Conservation (phyloP, 2,329 filamentous ascomycete genomes). For the Microcyclosporella mali region DNA sequence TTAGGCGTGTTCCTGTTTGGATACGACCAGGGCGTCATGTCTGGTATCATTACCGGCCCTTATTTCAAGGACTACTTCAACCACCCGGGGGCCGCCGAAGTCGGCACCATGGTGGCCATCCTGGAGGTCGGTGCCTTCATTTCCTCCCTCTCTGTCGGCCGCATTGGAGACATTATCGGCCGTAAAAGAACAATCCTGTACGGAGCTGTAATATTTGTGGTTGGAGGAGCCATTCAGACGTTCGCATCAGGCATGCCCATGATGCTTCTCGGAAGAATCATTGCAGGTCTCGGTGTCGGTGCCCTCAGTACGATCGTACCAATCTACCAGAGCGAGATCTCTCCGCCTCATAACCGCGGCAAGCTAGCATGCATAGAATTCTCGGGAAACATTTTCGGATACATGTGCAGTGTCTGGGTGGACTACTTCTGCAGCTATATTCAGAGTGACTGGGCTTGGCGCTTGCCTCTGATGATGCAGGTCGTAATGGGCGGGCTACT, state of each 20-base stretch:
- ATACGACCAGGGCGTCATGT: conserved; percentile 89
- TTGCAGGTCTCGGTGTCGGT: conserved; percentile 47
- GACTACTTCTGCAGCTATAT: conserved; percentile 97
- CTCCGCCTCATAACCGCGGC: conserved; percentile 89
- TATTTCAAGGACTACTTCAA: conserved; percentile 91
- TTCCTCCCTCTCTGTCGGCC: conserved; percentile 78
- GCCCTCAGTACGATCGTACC: conserved; percentile 48
- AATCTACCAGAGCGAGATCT: conserved; percentile 54
- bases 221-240: conserved; percentile 79
- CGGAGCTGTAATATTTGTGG: conserved; percentile 79
- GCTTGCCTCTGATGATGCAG: conserved; percentile 82
- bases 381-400: conserved; percentile 92
- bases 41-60: conserved; percentile 61
- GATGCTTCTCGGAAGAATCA: conserved; percentile 59
- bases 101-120: conserved; percentile 97
- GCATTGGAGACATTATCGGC: conserved; percentile 85
- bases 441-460: conserved; percentile 78
- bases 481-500: conserved; percentile 88
- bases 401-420: conserved; percentile 95
- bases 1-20: conserved; percentile 82
- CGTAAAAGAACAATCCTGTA: conserved; percentile 86
- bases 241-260: conserved; percentile 76
- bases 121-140: conserved; percentile 90
- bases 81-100: conserved; percentile 75
- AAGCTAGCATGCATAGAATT: conserved; percentile 98